Evolutionary conservation across 2,329 filamentous ascomycete genomes (phyloP), one percentile per base, ranked within the genome.

Genomic region (Monilinia laxa): DNA sequence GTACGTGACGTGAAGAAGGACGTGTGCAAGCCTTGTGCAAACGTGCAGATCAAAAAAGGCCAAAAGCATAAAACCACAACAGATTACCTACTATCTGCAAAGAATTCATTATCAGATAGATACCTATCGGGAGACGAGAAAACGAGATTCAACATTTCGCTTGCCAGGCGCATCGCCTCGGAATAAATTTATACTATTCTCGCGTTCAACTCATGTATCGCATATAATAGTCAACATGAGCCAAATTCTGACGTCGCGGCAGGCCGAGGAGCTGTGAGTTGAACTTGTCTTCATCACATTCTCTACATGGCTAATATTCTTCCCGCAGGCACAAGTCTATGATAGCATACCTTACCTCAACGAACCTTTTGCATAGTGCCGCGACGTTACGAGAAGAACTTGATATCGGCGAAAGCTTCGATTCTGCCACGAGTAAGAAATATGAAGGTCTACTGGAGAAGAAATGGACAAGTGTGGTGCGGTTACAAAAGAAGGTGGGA

Each of bases 401-500:
- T n/a, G 84, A 84, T 65, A 84, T 97, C 5, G 85, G 87, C 62
- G 83, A 81, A 49, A 80, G 80, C 58, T 93, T 96, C 74, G 92
- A 97, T 76, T 83, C 90, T 69, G 85, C 86, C 23, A 97, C 92
- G 25, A 85, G 89, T 63, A 97, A 97, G 82, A 97, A 96, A 80
- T 98, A 97, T 80, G 93, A 97, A 79, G 91, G 91, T 1, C 80
- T 98, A 38, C 80, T 98, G 72, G 94, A 98, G 83, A 97, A 97
- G 85, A 98, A 98, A 82, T 98, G 94, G 94, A 98, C 94, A 25
- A 95, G 92, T 74, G 90, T 98, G 38, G 93, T 97, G 74, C 86
- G 94, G 69, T 79, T 98, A 78, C 94, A 98, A 80, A 97, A 97
- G 80, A 98, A 97, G 90, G 92, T 90, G 79, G 62, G 79, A 58